These are phyloP conservation scores for Fraxinus cuspidata DNA, from an alignment of 257 asterid species.

Conservation along the genomic window DNA sequence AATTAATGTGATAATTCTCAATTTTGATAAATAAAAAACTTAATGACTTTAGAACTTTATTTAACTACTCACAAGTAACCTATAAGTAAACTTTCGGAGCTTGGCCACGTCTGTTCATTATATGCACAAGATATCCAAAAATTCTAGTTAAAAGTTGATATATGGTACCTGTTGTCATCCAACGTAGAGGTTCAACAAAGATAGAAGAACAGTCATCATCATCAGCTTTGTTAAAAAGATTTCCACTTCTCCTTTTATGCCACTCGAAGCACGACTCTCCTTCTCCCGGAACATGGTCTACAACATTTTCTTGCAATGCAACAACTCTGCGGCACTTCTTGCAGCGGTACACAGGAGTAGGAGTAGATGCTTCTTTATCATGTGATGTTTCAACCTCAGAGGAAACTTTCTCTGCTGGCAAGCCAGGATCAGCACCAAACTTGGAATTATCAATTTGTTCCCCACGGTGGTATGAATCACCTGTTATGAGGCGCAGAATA, in stretches of 20 bases:
- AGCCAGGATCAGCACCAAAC: conserved; percentile 84
- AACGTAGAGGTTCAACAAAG: conserved; percentile 93
- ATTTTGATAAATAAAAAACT: too few species aligned
- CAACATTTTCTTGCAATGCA: conserved; percentile 73
- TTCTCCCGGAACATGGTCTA: conserved; percentile 93
- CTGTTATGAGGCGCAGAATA: conserved; percentile 33
- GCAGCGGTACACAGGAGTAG: conserved; percentile 73
- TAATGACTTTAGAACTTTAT: too few species aligned
- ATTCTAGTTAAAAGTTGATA: neutral
- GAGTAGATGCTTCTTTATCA: conserved; percentile 33
- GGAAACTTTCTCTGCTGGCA: conserved; percentile 46
- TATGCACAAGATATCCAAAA: neutral
- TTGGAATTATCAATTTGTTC: conserved; percentile 73
- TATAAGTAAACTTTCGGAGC: too few species aligned
- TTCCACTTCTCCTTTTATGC: conserved; percentile 87
- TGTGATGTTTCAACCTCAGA: conserved; percentile 42
- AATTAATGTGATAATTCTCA: too few species aligned
- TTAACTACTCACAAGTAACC: too few species aligned
- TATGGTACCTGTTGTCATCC: conserved; percentile 86
- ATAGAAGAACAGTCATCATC: conserved; percentile 81
- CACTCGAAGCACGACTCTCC: conserved; percentile 83
- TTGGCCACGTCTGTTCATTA: too few species aligned
- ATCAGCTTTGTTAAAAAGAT: conserved; percentile 50
- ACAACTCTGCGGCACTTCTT: conserved; percentile 90
- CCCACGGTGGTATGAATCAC: conserved; percentile 91